These are phyloP conservation scores for Mitragyna speciosa DNA, from an alignment of 257 asterid species.

Conservation along the genomic window DNA sequence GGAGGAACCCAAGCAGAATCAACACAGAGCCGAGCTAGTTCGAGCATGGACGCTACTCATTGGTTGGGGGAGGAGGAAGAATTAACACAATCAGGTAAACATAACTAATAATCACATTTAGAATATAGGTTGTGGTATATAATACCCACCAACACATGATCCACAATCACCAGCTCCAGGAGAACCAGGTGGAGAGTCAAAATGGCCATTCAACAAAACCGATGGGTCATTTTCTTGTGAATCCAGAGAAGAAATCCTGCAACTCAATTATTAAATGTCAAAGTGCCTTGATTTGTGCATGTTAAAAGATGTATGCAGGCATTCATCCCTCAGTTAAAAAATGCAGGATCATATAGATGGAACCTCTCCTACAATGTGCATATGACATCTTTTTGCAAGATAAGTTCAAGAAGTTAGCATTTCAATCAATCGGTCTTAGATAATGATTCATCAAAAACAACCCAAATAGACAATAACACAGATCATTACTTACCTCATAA, in stretches of 20 bases:
- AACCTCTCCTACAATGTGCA: neutral
- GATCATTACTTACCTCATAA: constrained; percentile 58
- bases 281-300: constrained; percentile 15
- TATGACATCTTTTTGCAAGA: neutral
- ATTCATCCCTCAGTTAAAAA: neutral
- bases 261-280: constrained; percentile 22
- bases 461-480: neutral
- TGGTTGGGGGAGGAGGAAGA: constrained; percentile 24
- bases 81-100: constrained; percentile 25
- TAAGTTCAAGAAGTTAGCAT: neutral
- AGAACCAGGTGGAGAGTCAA: constrained; percentile 86
- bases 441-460: neutral
- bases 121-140: neutral
- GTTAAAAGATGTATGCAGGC: neutral
- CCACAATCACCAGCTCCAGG: constrained; percentile 99
- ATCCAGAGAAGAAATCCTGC: constrained; percentile 79
- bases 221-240: constrained; percentile 73
- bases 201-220: constrained; percentile 83
- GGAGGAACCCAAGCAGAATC: constrained; percentile 97
- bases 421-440: neutral
- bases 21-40: constrained; percentile 75
- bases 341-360: neutral
- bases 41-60: constrained; percentile 82
- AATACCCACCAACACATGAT: constrained; percentile 88
- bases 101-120: constrained; percentile 1